These are phyloP conservation scores for Eucalyptus pauciflora DNA, from an alignment of 345 rosid species.

Conservation along the genomic window DNA sequence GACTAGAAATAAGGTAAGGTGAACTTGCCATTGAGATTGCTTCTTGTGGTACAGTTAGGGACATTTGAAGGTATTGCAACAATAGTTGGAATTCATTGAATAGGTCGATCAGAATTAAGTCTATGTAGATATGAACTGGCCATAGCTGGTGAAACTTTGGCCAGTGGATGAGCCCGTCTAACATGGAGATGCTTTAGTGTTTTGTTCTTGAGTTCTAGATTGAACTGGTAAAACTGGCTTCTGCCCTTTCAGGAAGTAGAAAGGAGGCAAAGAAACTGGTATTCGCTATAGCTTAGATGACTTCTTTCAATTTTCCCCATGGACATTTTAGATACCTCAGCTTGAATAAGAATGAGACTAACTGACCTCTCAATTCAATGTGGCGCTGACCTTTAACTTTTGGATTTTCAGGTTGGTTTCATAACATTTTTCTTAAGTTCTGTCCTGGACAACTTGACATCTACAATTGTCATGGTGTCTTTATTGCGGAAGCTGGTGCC, in stretches of 20 bases:
- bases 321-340: background rate
- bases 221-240: background rate
- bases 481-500: conserved; percentile 82
- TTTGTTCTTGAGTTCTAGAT: background rate
- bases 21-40: background rate
- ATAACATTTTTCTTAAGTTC: conserved; percentile 92
- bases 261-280: background rate
- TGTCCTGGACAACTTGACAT: conserved; percentile 87
- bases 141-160: background rate
- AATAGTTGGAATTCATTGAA: background rate
- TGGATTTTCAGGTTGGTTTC: conserved; percentile 56
- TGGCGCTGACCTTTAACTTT: background rate
- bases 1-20: background rate
- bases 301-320: background rate
- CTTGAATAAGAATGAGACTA: background rate
- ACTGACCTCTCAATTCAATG: background rate
- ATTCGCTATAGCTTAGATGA: background rate
- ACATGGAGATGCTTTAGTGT: background rate
- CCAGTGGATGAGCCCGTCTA: background rate
- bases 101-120: background rate
- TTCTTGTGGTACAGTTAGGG: background rate
- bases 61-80: background rate
- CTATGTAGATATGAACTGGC: background rate
- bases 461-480: conserved; percentile 96
- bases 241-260: background rate